Percentiles rank a stretch among this genome's conserved stretches.
Evolutionary conservation across 768 basidiomycete species (phyloP).

Genomic region (Amyloporia xantha): DNA sequence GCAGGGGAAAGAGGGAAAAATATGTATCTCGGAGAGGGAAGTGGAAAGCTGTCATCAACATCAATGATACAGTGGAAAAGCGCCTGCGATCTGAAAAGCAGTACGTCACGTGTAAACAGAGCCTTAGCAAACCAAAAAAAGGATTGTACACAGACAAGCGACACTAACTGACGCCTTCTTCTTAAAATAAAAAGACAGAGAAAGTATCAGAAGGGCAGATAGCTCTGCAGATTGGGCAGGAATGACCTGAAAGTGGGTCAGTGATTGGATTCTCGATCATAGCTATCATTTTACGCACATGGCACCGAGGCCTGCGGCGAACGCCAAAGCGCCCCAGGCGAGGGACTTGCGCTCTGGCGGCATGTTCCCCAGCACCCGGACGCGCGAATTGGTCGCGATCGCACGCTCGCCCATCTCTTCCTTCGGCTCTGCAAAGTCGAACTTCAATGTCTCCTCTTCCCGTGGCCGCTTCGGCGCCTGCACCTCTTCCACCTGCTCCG

Average conservation of each 20-base stretch:
- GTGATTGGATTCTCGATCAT: too few species aligned
- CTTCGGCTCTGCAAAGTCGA: slow-evolving; percentile 65
- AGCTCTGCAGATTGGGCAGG: slow-evolving; percentile 14
- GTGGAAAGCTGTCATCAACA: background rate
- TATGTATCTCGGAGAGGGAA: background rate
- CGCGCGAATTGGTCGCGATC: slow-evolving; percentile 59
- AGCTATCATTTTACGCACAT: too few species aligned
- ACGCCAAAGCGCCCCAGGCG: slow-evolving; percentile 80
- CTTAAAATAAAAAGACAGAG: too few species aligned
- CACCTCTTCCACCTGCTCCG: slow-evolving; percentile 18
- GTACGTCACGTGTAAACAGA: too few species aligned
- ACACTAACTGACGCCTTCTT: too few species aligned
- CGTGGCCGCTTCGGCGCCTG: slow-evolving; percentile 52
- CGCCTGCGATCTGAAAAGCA: background rate
- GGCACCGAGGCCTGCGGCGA: slow-evolving; percentile 77
- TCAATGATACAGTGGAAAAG: background rate
- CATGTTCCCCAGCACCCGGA: slow-evolving; percentile 41
- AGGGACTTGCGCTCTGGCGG: slow-evolving; percentile 67
- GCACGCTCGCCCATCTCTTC: slow-evolving; percentile 44
- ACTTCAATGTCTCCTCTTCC: slow-evolving; percentile 42
- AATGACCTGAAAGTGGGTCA: slow-evolving; percentile 9
- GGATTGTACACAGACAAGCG: too few species aligned
- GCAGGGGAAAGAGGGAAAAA: background rate
- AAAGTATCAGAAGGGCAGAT: slow-evolving; percentile 10
- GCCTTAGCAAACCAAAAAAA: too few species aligned